These are phyloP conservation scores for Exophiala alcalophila DNA, from an alignment of 2,329 filamentous ascomycete species.

Conservation along the genomic window DNA sequence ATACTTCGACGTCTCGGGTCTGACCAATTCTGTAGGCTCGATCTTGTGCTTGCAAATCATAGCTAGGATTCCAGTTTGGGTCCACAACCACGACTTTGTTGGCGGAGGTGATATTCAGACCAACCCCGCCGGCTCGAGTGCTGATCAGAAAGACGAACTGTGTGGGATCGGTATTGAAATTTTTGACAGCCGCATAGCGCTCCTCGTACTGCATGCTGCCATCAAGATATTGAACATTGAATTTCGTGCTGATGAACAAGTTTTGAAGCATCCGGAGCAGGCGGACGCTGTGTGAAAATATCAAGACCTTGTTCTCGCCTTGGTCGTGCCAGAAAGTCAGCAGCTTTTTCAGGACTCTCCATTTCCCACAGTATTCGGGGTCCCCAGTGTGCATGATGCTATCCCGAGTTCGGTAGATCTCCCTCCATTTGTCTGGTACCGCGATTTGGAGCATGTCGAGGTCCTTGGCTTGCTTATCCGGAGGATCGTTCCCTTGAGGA, in stretches of 20 bases:
- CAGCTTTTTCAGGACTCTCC: constrained; percentile 84
- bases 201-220: constrained; percentile 81
- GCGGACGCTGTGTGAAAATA: constrained; percentile 90
- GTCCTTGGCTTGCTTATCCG: constrained; percentile 75
- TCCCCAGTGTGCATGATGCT: constrained; percentile 78
- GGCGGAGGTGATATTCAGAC: constrained; percentile 92
- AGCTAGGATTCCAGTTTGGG: constrained; percentile 95
- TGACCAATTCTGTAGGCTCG: constrained; percentile 95
- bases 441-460: constrained; percentile 70
- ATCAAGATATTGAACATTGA: constrained; percentile 88
- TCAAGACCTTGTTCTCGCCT: constrained; percentile 81
- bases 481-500: constrained; percentile 61
- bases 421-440: constrained; percentile 70
- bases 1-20: constrained; percentile 88
- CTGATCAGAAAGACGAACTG: constrained; percentile 97
- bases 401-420: constrained; percentile 71
- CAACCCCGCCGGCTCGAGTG: constrained; percentile 87
- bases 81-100: constrained; percentile 98
- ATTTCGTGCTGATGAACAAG: constrained; percentile 82
- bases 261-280: constrained; percentile 79
- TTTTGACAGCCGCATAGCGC: constrained; percentile 75
- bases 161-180: constrained; percentile 81
- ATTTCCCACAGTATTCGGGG: constrained; percentile 92
- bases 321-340: constrained; percentile 85
- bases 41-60: constrained; percentile 94